Base-by-base conservation (phyloP, 2,329 filamentous ascomycete species). In the Escovopsis weberi region DNA sequence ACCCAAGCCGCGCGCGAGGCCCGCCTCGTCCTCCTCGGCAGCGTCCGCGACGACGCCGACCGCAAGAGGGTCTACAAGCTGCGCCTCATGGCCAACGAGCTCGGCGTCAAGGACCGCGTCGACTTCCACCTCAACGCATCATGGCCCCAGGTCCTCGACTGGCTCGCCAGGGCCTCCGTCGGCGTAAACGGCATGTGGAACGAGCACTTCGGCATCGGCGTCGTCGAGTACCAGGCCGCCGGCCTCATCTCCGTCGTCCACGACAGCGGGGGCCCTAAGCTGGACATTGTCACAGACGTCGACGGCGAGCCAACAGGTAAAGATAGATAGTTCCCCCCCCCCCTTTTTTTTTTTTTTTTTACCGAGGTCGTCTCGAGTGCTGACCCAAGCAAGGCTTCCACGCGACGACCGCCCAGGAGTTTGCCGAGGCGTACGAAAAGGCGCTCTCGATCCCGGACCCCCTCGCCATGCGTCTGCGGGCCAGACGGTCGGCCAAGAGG, bases 161-260 rank as follows among this genome's bases (percentile, higher is more conserved):
- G 85, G 75, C 68, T 96, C 47, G 68, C 76, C 42, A 78, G 69
- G 48, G 80, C 83, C 4, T 89, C 78, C 15, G 75, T 98, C 2
- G 91, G 91, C 40, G 87, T 94, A 28, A 98, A 98, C 53, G 86
- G 84, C 55, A 98, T 98, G 91, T 98, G 91, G 89, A 96, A 95
- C 59, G 91, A 98, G 65, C 91, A 98, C 61, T 98, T 98, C 59
- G 91, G 91, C 19, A 98, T 98, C 45, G 91, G 91, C 1, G 88
- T 96, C 12, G 91, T 98, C 35, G 91, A 98, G 67, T 98, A 96
- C 58, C 88, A 96, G 59, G 91, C 91, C 4, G 91, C 91, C 0
- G 91, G 91, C 1, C 68, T 98, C 45, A 87, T 98, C 44, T 80
- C 82, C 5, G 88, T 98, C 0, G 91, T 96, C 8, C 91, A 98